Evolutionary conservation across 1,139 yeast species (phyloP).

Genomic region (Blastobotrys niveus): DNA sequence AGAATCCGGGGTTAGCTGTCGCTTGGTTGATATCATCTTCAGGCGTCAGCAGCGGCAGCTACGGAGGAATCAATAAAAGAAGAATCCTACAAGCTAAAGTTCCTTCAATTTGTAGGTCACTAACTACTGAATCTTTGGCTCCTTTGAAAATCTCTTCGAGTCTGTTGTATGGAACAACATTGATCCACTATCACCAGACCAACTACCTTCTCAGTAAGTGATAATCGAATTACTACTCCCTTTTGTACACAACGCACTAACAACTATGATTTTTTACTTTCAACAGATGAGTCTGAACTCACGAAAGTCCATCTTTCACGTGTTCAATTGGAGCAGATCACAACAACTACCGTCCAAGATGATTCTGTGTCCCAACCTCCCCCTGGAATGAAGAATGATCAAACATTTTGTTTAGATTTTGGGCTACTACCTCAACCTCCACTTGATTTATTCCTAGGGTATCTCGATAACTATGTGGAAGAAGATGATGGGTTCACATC

Average conservation of each 20-base stretch:
- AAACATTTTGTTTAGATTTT: slow-evolving; percentile 13
- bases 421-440: slow-evolving; percentile 16
- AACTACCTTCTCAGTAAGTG: slow-evolving; percentile 7
- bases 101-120: slow-evolving; percentile 7
- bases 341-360: not conserved
- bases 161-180: slow-evolving; percentile 13
- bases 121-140: not conserved
- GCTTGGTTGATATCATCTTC: slow-evolving; percentile 23
- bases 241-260: not conserved
- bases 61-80: slow-evolving; percentile 10
- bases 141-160: slow-evolving; percentile 14
- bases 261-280: not conserved
- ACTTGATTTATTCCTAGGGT: not conserved
- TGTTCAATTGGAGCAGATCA: not conserved
- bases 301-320: slow-evolving; percentile 2
- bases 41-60: slow-evolving; percentile 18
- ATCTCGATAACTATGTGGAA: not conserved
- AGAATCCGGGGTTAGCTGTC: slow-evolving; percentile 13
- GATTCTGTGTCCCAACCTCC: not conserved
- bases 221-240: too few species aligned
- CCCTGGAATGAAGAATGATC: slow-evolving; percentile 8
- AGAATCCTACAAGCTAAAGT: slow-evolving; percentile 6
- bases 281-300: not conserved
- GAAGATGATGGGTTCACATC: not conserved
- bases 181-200: slow-evolving; percentile 9